These are phyloP conservation scores for Jaenimonas drosophilae DNA, from an alignment of 208 protist species.

Conservation along the genomic window DNA sequence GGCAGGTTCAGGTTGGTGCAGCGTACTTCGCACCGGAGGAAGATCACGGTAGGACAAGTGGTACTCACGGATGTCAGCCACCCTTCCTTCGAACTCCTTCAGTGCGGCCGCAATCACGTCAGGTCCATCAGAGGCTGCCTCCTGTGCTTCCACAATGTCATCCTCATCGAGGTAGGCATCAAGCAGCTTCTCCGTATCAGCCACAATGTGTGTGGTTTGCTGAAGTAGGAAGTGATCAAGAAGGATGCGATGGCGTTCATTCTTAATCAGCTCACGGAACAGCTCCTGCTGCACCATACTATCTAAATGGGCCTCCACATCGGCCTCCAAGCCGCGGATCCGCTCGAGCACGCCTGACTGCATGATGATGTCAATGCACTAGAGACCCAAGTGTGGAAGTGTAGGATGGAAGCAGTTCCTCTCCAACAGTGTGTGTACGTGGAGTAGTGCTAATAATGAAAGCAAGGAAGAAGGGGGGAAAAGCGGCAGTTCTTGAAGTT, in stretches of 20 bases:
- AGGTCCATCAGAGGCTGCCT: constrained; percentile 32
- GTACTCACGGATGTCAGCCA: constrained; percentile 83
- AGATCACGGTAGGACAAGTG: constrained; percentile 65
- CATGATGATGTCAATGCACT: constrained; percentile 13
- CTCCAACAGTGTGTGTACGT: no score
- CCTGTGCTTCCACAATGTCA: constrained; percentile 54
- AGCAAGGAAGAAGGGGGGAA: not conserved
- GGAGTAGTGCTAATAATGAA: no score
- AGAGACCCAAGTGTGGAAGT: not conserved
- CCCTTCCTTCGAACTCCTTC: constrained; percentile 54
- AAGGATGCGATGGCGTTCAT: constrained; percentile 63
- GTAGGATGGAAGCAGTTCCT: not conserved
- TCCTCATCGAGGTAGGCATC: constrained; percentile 83
- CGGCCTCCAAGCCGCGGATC: constrained; percentile 66
- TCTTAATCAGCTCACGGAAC: constrained; percentile 33
- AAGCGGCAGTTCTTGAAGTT: not conserved
- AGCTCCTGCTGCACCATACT: constrained; percentile 80
- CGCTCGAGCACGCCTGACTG: constrained; percentile 64
- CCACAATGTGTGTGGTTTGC: constrained; percentile 32
- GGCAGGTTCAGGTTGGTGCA: constrained; percentile 34
- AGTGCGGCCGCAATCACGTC: constrained; percentile 40
- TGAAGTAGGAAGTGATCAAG: constrained; percentile 68
- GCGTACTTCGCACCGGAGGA: constrained; percentile 30
- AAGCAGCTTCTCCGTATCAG: constrained; percentile 60
- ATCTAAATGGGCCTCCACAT: constrained; percentile 70